Conservation (phyloP, 2,329 filamentous ascomycete species). For the Ceratocystis cubensis region DNA sequence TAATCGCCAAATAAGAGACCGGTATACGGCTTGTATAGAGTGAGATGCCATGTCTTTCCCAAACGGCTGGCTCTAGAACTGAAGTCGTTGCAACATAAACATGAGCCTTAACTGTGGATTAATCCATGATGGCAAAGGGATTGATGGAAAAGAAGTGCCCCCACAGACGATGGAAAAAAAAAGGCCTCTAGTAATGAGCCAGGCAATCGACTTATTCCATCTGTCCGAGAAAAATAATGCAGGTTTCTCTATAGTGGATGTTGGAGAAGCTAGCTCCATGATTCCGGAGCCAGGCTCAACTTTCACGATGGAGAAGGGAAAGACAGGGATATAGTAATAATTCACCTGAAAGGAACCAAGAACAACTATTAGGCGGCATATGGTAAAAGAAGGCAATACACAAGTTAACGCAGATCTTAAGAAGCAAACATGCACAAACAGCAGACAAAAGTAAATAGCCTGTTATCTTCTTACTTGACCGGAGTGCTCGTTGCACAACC, state of each 20-base stretch:
- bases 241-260: neutral
- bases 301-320: constrained; percentile 4
- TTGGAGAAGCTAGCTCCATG: constrained; percentile 13
- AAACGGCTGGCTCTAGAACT: neutral
- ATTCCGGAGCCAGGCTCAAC: constrained; percentile 12
- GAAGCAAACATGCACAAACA: neutral
- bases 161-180: neutral
- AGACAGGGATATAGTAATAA: neutral
- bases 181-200: neutral
- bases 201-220: neutral
- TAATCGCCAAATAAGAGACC: no score
- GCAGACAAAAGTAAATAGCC: neutral
- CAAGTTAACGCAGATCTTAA: neutral
- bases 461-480: neutral
- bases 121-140: neutral
- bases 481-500: neutral
- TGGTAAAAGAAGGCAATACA: neutral
- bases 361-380: neutral
- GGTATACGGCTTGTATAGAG: neutral
- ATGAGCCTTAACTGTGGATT: neutral
- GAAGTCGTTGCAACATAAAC: neutral
- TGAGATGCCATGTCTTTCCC: neutral
- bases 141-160: neutral
- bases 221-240: neutral
- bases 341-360: neutral